Evolutionary conservation across 83 land plant species (phyloP).

Genomic region (Picea mariana): DNA sequence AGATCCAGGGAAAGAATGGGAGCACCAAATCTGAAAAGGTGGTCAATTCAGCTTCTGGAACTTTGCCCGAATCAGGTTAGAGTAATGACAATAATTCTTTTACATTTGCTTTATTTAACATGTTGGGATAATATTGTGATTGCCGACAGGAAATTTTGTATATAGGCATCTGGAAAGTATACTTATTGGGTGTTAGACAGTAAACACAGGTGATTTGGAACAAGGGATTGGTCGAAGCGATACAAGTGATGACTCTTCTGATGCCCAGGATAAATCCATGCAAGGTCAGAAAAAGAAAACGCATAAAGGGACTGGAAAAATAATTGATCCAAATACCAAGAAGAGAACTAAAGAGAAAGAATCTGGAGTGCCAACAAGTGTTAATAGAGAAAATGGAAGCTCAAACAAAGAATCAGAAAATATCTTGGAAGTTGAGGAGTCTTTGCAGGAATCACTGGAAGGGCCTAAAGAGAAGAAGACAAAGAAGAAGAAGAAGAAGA

Average conservation of each 20-base stretch:
- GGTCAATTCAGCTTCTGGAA: not conserved
- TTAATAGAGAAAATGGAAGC: not conserved
- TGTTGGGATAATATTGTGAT: not conserved
- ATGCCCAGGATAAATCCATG: not conserved
- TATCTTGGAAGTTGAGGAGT: not conserved
- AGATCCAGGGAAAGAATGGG: not conserved
- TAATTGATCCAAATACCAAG: not conserved
- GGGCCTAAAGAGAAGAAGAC: not conserved
- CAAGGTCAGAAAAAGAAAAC: not conserved
- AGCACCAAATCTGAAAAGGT: not conserved
- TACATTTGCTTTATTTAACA: not conserved
- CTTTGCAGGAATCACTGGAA: not conserved
- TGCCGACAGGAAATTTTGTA: not conserved
- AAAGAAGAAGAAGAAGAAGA: not conserved
- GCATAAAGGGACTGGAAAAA: not conserved
- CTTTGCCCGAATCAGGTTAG: not conserved
- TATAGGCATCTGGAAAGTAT: not conserved
- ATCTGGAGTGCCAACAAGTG: not conserved
- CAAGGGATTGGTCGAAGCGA: not conserved
- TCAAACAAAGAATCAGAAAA: not conserved
- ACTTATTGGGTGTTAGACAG: slow-evolving; percentile 1
- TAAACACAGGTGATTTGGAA: not conserved
- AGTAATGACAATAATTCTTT: not conserved
- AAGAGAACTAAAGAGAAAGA: not conserved
- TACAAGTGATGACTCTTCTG: not conserved